These are phyloP conservation scores for Sporothrix dimorphospora DNA, from an alignment of 2,329 filamentous ascomycete species.

Conservation along the genomic window DNA sequence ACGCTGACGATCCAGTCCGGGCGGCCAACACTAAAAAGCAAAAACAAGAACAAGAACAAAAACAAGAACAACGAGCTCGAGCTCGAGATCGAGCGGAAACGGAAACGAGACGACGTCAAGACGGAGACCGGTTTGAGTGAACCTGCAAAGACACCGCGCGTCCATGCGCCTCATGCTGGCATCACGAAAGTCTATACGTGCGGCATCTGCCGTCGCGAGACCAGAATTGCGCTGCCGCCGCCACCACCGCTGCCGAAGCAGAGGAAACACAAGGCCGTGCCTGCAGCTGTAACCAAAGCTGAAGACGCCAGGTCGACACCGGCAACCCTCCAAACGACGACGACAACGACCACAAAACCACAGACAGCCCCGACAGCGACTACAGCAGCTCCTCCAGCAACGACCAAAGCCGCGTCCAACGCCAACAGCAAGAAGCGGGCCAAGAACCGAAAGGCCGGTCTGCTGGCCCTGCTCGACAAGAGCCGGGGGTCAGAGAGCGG, in stretches of 20 bases:
- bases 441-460: slow-evolving; percentile 65
- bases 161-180: slow-evolving; percentile 31
- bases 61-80: too few species aligned
- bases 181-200: slow-evolving; percentile 50
- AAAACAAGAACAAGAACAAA: slow-evolving; percentile 35
- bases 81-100: background rate
- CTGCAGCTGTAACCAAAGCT: background rate
- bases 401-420: slow-evolving; percentile 25
- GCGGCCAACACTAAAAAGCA: slow-evolving; percentile 38
- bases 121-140: background rate
- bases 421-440: slow-evolving; percentile 59
- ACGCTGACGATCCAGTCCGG: slow-evolving; percentile 44
- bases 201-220: slow-evolving; percentile 50
- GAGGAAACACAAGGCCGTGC: background rate
- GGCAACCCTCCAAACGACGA: background rate
- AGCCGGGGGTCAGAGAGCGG: slow-evolving; percentile 41
- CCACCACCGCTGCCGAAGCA: slow-evolving; percentile 41
- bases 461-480: slow-evolving; percentile 67
- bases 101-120: background rate
- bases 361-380: background rate
- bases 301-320: slow-evolving; percentile 36
- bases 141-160: background rate
- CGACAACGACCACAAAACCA: background rate
- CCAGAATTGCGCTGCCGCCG: slow-evolving; percentile 46
- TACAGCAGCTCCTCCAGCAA: slow-evolving; percentile 1